Percentiles rank a stretch among this genome's conserved stretches.
phyloP scores from a whole-genome alignment of 139 green algal species.

The Raphidocelis subcapitata region DNA sequence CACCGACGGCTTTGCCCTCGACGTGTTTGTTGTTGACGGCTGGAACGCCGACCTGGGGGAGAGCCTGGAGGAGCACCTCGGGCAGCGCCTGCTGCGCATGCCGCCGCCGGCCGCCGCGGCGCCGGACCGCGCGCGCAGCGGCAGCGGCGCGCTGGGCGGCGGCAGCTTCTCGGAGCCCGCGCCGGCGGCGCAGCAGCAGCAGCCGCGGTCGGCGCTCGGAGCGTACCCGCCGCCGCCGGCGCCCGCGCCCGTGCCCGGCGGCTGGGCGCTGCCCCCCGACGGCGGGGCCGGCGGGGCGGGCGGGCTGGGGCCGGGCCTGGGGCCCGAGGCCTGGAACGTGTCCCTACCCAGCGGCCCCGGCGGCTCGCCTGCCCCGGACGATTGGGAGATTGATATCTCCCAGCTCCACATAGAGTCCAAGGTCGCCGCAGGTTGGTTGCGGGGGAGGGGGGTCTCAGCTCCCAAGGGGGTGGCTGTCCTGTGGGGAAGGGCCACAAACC shows the following conservation, averaged over 20 bases:
- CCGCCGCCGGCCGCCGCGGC: conserved; percentile 50
- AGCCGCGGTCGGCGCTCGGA: too few species aligned
- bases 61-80: conserved; percentile 75
- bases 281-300: too few species aligned
- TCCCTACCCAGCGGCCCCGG: background rate
- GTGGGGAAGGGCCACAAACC: too few species aligned
- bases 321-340: background rate
- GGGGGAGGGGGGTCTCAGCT: too few species aligned
- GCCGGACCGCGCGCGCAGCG: background rate
- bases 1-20: conserved; percentile 87
- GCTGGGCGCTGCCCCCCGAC: too few species aligned
- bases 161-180: too few species aligned
- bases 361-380: conserved; percentile 56
- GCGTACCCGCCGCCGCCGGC: too few species aligned
- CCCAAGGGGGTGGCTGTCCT: too few species aligned
- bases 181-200: background rate
- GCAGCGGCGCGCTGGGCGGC: conserved; percentile 13
- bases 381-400: conserved; percentile 96
- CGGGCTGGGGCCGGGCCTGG: background rate
- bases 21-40: conserved; percentile 96
- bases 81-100: conserved; percentile 73
- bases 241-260: too few species aligned
- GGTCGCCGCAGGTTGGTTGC: conserved; percentile 53
- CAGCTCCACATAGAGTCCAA: conserved; percentile 88
- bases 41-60: conserved; percentile 50